Percentiles rank a stretch among this genome's conserved stretches.
Evolutionary conservation across 2,329 filamentous ascomycete genomes (phyloP).

Genomic region (Rhynchosporium agropyri): DNA sequence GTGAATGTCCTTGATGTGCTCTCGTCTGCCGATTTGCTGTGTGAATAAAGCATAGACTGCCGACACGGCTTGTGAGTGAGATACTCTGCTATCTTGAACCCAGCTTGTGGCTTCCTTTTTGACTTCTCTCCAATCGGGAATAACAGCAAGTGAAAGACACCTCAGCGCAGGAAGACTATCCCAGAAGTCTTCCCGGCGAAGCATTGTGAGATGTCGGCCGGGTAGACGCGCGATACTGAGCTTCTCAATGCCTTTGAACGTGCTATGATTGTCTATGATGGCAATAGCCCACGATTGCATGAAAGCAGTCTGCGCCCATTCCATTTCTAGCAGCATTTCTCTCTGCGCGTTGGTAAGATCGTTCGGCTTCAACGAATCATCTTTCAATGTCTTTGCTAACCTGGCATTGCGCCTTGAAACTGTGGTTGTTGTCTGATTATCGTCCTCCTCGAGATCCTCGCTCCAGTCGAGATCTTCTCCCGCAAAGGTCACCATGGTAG

Average conservation of each 20-base stretch:
- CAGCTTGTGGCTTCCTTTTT: conserved; percentile 54
- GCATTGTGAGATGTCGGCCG: conserved; percentile 58
- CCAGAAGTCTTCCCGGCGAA: conserved; percentile 65
- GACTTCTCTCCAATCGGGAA: conserved; percentile 68
- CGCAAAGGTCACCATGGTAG: background rate
- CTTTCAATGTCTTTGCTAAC: conserved; percentile 20
- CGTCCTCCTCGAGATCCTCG: conserved; percentile 9
- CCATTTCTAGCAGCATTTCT: conserved; percentile 68
- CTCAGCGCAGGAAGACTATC: conserved; percentile 55
- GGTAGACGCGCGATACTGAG: conserved; percentile 67
- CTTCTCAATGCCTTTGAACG: conserved; percentile 57
- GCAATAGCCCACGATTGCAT: conserved; percentile 68
- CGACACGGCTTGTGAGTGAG: conserved; percentile 54
- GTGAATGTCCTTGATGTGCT: conserved; percentile 59
- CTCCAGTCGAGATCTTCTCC: background rate
- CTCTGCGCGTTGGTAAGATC: conserved; percentile 64
- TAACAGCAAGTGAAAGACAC: conserved; percentile 60
- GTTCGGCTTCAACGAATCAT: conserved; percentile 48
- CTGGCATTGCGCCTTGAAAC: background rate
- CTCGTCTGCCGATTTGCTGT: conserved; percentile 50
- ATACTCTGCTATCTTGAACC: conserved; percentile 52
- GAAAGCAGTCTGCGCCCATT: conserved; percentile 70
- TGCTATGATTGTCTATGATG: conserved; percentile 59
- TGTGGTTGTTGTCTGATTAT: background rate
- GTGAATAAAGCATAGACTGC: conserved; percentile 57